Evolutionary conservation across 2,329 filamentous ascomycete species (phyloP).

Genomic region (Diaporthe capsici): DNA sequence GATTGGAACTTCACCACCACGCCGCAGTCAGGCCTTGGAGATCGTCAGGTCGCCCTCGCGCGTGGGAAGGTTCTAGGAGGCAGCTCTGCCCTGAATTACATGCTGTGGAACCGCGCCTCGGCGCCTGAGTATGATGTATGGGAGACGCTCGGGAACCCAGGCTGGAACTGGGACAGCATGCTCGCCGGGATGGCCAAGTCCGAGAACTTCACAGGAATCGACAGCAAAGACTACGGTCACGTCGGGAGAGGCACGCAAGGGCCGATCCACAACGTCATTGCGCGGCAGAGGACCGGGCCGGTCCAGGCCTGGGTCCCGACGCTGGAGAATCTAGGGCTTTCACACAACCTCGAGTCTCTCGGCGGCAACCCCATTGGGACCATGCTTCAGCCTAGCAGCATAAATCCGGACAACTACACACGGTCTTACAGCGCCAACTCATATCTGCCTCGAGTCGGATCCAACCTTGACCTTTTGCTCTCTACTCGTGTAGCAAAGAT

Average conservation of each 20-base stretch:
- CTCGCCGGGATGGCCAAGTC: conserved; percentile 45
- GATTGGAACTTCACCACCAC: conserved; percentile 60
- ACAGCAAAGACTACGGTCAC: conserved; percentile 39
- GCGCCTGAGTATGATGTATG: conserved; percentile 40
- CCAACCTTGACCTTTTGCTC: conserved; percentile 58
- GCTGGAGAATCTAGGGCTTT: conserved; percentile 60
- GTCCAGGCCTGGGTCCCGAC: conserved; percentile 60
- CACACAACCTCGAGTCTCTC: conserved; percentile 59
- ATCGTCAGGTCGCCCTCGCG: conserved; percentile 58
- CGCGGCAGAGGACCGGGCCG: conserved; percentile 58
- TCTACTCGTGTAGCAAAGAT: conserved; percentile 55
- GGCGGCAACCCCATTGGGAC: conserved; percentile 65
- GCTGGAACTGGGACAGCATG: conserved; percentile 46
- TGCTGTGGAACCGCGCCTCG: conserved; percentile 39
- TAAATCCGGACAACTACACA: conserved; percentile 61
- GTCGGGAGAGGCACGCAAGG: conserved; percentile 42
- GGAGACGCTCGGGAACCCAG: conserved; percentile 39
- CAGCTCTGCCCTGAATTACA: conserved; percentile 38
- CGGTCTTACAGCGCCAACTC: conserved; percentile 62
- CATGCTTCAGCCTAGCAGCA: conserved; percentile 63
- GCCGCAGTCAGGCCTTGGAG: conserved; percentile 54
- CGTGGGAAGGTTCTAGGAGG: conserved; percentile 45
- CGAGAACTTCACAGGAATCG: conserved; percentile 44
- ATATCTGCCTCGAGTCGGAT: conserved; percentile 57
- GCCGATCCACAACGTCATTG: conserved; percentile 51